phyloP scores from a whole-genome alignment of 345 rosid species.

The Corchorus olitorius region DNA sequence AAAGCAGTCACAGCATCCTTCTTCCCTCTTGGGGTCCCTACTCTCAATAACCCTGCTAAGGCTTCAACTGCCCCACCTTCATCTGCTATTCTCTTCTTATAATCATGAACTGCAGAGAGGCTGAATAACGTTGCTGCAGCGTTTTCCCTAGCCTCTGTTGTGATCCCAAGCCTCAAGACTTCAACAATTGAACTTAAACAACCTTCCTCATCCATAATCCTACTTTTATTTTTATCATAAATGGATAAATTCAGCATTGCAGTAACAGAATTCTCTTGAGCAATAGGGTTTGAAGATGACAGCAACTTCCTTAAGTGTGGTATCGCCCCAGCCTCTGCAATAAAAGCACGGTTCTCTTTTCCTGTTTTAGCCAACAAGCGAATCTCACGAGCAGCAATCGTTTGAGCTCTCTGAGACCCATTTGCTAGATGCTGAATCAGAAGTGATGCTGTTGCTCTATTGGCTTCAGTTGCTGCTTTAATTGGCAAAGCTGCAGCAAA shows the following conservation, averaged over 20 bases:
- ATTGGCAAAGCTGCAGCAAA: conserved; percentile 64
- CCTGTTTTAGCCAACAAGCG: conserved; percentile 88
- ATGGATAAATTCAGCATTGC: conserved; percentile 91
- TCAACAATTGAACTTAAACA: conserved; percentile 74
- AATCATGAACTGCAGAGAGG: conserved; percentile 85
- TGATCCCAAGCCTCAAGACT: conserved; percentile 68
- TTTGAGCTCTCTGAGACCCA: conserved; percentile 66
- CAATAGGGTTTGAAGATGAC: conserved; percentile 56
- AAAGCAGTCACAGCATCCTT: conserved; percentile 95
- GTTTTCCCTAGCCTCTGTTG: conserved; percentile 86
- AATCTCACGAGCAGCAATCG: conserved; percentile 77
- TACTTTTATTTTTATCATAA: conserved; percentile 80
- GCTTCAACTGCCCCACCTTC: conserved; percentile 76
- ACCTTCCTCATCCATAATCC: conserved; percentile 77
- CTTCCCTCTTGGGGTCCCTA: conserved; percentile 84
- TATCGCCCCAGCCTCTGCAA: conserved; percentile 92
- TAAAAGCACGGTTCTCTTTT: conserved; percentile 79
- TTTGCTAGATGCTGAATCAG: conserved; percentile 66
- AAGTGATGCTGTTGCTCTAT: conserved; percentile 68
- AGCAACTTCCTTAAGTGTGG: conserved; percentile 68
- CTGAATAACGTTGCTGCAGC: conserved; percentile 96
- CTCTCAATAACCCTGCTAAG: conserved; percentile 61
- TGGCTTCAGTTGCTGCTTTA: conserved; percentile 78
- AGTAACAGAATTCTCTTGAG: conserved; percentile 91
- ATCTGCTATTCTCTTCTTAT: conserved; percentile 81